These are phyloP conservation scores for Saprolegnia parasitica DNA, from an alignment of 352 stramenopile species.

Conservation along the genomic window DNA sequence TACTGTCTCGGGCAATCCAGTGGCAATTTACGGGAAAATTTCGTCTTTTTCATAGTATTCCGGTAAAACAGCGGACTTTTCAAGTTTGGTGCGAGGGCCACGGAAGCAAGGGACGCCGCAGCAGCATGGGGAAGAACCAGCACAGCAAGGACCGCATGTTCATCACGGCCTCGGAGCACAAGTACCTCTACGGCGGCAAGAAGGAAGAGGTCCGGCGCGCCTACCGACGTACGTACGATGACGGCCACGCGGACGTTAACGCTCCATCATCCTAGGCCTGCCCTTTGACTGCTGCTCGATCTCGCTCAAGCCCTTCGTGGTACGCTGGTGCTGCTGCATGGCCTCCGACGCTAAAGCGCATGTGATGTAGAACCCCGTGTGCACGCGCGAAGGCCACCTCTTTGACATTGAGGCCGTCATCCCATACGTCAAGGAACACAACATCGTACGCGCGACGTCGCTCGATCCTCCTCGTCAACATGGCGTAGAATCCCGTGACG, in stretches of 20 bases:
- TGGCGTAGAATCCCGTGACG: constrained; percentile 89
- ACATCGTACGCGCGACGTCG: constrained; percentile 57
- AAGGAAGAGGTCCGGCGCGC: constrained; percentile 75
- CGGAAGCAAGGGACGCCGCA: background rate
- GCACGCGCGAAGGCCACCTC: constrained; percentile 91
- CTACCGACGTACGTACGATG: constrained; percentile 54
- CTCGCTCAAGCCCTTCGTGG: constrained; percentile 86
- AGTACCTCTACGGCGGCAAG: constrained; percentile 91
- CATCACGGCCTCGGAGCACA: constrained; percentile 88
- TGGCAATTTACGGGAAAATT: background rate
- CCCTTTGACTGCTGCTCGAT: constrained; percentile 98
- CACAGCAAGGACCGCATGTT: constrained; percentile 88
- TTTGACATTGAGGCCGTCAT: constrained; percentile 97
- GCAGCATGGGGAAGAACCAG: constrained; percentile 85
- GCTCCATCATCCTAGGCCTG: constrained; percentile 49
- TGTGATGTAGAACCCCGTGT: constrained; percentile 84
- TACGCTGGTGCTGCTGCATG: constrained; percentile 29
- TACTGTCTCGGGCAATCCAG: no score
- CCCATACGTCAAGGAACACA: constrained; percentile 94
- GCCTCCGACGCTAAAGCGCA: no score
- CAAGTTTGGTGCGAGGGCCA: constrained; percentile 11
- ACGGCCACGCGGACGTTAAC: background rate
- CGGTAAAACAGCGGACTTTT: constrained; percentile 9
- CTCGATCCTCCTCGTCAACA: background rate
- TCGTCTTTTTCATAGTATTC: background rate